Base-by-base conservation (phyloP, 495 filamentous ascomycete genomes). In the Penicillium samsonianum region DNA sequence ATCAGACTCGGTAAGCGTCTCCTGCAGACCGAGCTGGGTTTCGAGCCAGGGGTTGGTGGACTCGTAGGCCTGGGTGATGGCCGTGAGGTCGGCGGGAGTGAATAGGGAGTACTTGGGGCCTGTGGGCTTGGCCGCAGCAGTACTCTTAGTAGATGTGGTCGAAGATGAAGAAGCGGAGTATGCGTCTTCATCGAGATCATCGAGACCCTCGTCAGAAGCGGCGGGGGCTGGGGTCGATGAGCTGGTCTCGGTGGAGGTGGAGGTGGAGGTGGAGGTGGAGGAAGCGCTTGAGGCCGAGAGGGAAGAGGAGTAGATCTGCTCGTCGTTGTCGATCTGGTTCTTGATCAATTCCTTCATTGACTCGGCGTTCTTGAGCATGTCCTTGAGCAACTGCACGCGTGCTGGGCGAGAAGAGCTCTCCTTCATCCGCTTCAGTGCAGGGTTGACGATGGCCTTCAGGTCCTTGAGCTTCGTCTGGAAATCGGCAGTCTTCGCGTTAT, bases 401-500 rank as follows among this genome's bases (percentile, higher is more conserved):
- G 82, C 84, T 8, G 89, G 89, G 17, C 89, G 81, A 59, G 80
- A 78, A 3, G 75, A 68, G n/a, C 79, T 78, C 65, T 94, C 90
- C 38, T 87, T 81, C 53, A 84, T 82, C 31, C 90, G 80, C 69
- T 80, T 81, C 55, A 88, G 75, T 23, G 92, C 80, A 4, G 89
- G 89, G 20, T 79, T 78, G 46, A 89, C 86, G 57, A 92, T 80
- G 51, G 82, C 80, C 65, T 88, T 86, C 42, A 94, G 80, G 38
- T 80, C 82, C 67, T 88, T 87, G 40, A 95, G 81, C 55, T 84
- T 87, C 25, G 80, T 78, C 67, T 85, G 87, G 68, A 96, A 81
- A 20, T 84, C 86, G 3, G 86, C 81, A 22, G 83, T 84, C 38
- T 83, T 75, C 0, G 94, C 91, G 50, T 90, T 82, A 7, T 82